A percentile compares a stretch with the other conserved stretches of the same genome.
These are phyloP conservation scores for Starmerella vaccinii DNA, from an alignment of 805 yeast genomes.

Conservation along the genomic window DNA sequence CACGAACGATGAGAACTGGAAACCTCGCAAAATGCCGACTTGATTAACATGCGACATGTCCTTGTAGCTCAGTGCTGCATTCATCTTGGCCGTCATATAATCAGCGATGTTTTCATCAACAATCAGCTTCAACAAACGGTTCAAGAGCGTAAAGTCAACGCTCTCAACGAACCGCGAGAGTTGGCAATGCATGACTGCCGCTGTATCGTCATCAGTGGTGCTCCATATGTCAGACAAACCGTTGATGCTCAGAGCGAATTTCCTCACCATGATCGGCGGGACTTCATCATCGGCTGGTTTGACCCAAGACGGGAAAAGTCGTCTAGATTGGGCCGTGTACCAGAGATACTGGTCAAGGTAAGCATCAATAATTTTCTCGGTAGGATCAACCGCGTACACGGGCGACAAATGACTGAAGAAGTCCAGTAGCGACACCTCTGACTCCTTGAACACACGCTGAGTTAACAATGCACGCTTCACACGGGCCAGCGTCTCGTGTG, in stretches of 20 bases:
- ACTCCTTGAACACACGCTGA: slow-evolving; percentile 87
- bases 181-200: slow-evolving; percentile 73
- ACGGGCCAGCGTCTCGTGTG: slow-evolving; percentile 81
- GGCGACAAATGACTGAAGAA: slow-evolving; percentile 76
- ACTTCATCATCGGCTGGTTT: slow-evolving; percentile 92
- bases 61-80: slow-evolving; percentile 68
- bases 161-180: slow-evolving; percentile 68
- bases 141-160: slow-evolving; percentile 76
- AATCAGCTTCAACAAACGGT: slow-evolving; percentile 66
- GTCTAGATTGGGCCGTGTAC: slow-evolving; percentile 86
- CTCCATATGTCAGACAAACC: slow-evolving; percentile 74
- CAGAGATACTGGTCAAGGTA: slow-evolving; percentile 90
- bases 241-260: slow-evolving; percentile 89
- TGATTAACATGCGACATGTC: slow-evolving; percentile 93
- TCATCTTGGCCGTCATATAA: slow-evolving; percentile 82
- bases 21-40: slow-evolving; percentile 76
- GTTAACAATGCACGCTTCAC: slow-evolving; percentile 73
- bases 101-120: slow-evolving; percentile 90
- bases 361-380: slow-evolving; percentile 93
- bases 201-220: slow-evolving; percentile 57
- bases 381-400: slow-evolving; percentile 77
- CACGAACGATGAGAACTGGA: slow-evolving; percentile 82
- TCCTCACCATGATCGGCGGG: slow-evolving; percentile 82
- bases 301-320: slow-evolving; percentile 88
- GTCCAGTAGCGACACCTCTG: slow-evolving; percentile 81